These are phyloP conservation scores for Camillea tinctor DNA, from an alignment of 2,329 filamentous ascomycete genomes.

Conservation along the genomic window DNA sequence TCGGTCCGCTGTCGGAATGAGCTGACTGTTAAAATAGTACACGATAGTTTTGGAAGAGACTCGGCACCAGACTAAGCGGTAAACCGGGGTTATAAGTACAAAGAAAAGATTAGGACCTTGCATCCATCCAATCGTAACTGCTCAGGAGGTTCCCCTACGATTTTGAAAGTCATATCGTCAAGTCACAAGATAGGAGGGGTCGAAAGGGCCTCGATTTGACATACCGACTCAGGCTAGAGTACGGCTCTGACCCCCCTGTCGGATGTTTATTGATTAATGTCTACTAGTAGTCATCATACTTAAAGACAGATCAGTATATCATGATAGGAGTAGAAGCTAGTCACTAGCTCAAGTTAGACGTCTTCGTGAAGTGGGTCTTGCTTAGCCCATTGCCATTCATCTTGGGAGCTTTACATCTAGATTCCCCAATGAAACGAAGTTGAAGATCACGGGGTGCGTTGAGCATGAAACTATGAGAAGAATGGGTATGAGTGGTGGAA, in stretches of 20 bases:
- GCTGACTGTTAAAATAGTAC: background rate
- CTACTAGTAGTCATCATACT: background rate
- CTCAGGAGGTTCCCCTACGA: background rate
- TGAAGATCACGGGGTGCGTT: background rate
- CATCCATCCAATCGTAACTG: background rate
- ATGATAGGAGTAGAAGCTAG: background rate
- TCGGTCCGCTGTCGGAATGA: background rate
- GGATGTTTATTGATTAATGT: background rate
- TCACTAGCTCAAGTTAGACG: background rate
- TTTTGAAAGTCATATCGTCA: background rate
- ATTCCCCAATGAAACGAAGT: background rate
- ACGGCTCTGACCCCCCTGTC: background rate
- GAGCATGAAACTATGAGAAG: background rate
- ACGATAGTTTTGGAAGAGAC: background rate
- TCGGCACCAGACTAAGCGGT: background rate
- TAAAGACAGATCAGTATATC: background rate
- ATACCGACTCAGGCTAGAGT: constrained; percentile 3
- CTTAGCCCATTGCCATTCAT: background rate
- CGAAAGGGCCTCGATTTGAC: background rate
- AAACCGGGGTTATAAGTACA: background rate
- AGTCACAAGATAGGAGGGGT: background rate
- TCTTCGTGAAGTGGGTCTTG: background rate
- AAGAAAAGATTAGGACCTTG: background rate
- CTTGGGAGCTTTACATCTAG: background rate
- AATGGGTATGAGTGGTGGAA: background rate